phyloP scores from a whole-genome alignment of 495 filamentous ascomycete species.

The Neurospora tetraspora region DNA sequence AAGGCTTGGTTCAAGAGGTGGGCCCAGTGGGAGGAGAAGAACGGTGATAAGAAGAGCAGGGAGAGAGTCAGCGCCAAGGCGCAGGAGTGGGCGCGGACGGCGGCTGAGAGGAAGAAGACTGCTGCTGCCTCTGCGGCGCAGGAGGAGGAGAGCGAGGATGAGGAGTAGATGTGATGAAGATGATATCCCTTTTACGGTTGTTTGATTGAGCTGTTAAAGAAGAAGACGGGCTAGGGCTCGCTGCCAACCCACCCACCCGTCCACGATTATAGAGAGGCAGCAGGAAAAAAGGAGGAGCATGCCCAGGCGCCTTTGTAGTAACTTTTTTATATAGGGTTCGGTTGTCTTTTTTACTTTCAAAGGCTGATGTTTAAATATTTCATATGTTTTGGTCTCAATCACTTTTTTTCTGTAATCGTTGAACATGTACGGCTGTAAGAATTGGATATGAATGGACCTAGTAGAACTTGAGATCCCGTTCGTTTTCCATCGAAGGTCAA shows the following conservation, averaged over 20 bases:
- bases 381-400: neutral
- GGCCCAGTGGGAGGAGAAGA: conserved; percentile 68
- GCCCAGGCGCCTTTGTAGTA: neutral
- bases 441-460: neutral
- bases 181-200: neutral
- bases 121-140: conserved; percentile 4
- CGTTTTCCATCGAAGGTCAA: no score
- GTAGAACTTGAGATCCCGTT: neutral
- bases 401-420: neutral
- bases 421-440: neutral
- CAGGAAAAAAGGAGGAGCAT: neutral
- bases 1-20: conserved; percentile 77
- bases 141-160: conserved; percentile 14
- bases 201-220: neutral
- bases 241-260: neutral
- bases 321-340: neutral
- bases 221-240: neutral
- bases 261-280: neutral
- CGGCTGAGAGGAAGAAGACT: conserved; percentile 21
- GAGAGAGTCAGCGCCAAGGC: conserved; percentile 67
- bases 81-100: conserved; percentile 46
- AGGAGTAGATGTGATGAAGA: conserved; percentile 4
- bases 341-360: neutral
- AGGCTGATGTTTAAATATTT: neutral
- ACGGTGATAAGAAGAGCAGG: conserved; percentile 58